Evolutionary conservation across 352 stramenopile species (phyloP), one percentile per base, ranked within the genome.

Genomic region (Globisporangium abappressorium): DNA sequence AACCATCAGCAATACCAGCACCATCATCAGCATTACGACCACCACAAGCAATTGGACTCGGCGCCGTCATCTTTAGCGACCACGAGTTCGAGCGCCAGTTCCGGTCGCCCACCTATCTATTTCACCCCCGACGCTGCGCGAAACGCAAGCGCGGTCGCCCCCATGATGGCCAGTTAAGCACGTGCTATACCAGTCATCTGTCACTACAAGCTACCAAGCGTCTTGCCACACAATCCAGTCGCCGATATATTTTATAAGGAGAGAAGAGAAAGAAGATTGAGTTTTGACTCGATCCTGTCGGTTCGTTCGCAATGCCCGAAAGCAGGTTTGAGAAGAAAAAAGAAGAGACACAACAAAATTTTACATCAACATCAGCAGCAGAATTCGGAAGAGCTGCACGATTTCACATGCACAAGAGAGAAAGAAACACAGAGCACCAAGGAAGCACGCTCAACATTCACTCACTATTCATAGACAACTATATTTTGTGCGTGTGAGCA

Each of bases 121-220:
- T 67, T 59, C 22, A 30, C 30, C 20, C 38, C 59, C 11, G 11
- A 66, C 57, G 51, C 59, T 24, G 66, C 51, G 51, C 58, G 24
- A 36, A 66, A 66, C 49, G 65, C 56, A 22, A 38, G n/a, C 15
- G 53, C 66, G 3, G 41, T 67, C 24, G 59, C 46, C n/a, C 59
- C 60, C 12, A 60, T 71, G 59, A 67, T 59, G n/a, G 66, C 66
- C 18, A 67, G 60, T 36, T 71, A 49, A 63, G 24, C 7, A 38
- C 38, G 38, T 18, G 11, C 38, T 15, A 14, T 22, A 12, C 28
- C 18, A n/a, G 43, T 51, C 15, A 3, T 18, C 43, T 51, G 43
- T 22, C 15, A 22, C 18, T 46, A 18, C 14, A 11, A 43, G 36
- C 36, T 15, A 43, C 5, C 30, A 26, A 46, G 28, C 18, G 18